Evolutionary conservation across 345 rosid species (phyloP).

Genomic region (Arabidopsis arenosa): DNA sequence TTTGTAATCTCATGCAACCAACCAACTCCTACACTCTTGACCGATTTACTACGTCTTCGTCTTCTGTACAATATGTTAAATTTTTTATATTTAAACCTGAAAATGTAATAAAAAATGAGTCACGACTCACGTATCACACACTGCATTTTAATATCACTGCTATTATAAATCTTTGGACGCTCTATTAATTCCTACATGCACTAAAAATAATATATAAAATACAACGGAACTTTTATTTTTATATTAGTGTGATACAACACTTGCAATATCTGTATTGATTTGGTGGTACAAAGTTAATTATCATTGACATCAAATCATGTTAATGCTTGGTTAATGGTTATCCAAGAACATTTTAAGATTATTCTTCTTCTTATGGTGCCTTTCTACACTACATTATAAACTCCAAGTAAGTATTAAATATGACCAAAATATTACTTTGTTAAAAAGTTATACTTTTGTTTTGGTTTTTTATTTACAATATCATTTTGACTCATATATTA

Average conservation of each 20-base stretch:
- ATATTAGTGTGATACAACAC: neutral
- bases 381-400: constrained; percentile 28
- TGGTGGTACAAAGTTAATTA: constrained; percentile 1
- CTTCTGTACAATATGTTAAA: too few relatives aligned
- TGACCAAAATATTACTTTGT: constrained; percentile 26
- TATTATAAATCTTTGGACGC: too few relatives aligned
- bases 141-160: too few relatives aligned
- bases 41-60: too few relatives aligned
- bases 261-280: neutral
- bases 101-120: too few relatives aligned
- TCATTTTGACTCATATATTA: constrained; percentile 22
- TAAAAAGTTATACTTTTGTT: constrained; percentile 8
- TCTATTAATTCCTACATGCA: too few relatives aligned
- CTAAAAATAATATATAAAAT: too few relatives aligned
- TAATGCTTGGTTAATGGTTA: constrained; percentile 27
- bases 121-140: too few relatives aligned
- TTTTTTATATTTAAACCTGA: too few relatives aligned
- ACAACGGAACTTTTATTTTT: too few relatives aligned
- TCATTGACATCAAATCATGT: constrained; percentile 9
- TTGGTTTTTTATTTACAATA: neutral
- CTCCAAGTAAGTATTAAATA: constrained; percentile 18
- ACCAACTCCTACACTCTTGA: too few relatives aligned
- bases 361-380: constrained; percentile 19
- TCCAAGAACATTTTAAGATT: constrained; percentile 7
- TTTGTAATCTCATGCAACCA: neutral